Percentiles rank a stretch among this genome's conserved stretches.
These are phyloP conservation scores for Calonectria hawksworthii DNA, from an alignment of 2,329 filamentous ascomycete genomes.

Conservation along the genomic window DNA sequence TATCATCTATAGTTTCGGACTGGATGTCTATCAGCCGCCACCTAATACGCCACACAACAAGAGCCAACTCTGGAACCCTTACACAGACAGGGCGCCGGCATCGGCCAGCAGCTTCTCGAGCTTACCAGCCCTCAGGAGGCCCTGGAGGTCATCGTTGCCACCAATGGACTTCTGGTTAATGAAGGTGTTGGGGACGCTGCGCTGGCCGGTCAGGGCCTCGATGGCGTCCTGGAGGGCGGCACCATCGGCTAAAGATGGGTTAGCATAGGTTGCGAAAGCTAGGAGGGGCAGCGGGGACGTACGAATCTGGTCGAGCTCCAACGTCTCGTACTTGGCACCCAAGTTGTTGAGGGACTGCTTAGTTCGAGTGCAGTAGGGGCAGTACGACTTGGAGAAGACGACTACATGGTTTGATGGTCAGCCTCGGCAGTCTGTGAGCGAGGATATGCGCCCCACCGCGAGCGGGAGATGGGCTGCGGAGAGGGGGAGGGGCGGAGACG, in stretches of 20 bases:
- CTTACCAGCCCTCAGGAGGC: constrained; percentile 63
- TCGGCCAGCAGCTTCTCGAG: constrained; percentile 58
- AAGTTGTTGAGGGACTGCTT: constrained; percentile 81
- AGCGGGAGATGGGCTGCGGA: not conserved
- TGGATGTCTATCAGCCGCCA: constrained; percentile 35
- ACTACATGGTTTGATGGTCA: constrained; percentile 61
- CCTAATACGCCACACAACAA: constrained; percentile 14
- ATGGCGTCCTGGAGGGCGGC: constrained; percentile 87
- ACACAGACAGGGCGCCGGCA: constrained; percentile 59
- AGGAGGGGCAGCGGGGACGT: constrained; percentile 53
- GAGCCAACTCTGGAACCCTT: constrained; percentile 44
- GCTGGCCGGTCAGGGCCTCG: constrained; percentile 82
- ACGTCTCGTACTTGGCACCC: constrained; percentile 78
- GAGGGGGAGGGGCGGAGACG: constrained; percentile 4
- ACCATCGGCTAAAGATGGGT: constrained; percentile 78
- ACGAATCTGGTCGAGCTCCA: constrained; percentile 92
- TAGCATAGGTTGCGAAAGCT: constrained; percentile 22
- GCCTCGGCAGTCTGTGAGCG: not conserved
- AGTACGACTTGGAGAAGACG: constrained; percentile 98
- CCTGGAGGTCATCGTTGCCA: constrained; percentile 89
- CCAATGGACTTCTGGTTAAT: constrained; percentile 94
- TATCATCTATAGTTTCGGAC: constrained; percentile 41
- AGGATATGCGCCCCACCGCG: constrained; percentile 21
- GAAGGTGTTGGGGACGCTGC: constrained; percentile 96
- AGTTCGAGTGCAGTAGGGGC: constrained; percentile 88